These are phyloP conservation scores for Lentinula sp. DNA, from an alignment of 768 basidiomycete species.

Conservation along the genomic window DNA sequence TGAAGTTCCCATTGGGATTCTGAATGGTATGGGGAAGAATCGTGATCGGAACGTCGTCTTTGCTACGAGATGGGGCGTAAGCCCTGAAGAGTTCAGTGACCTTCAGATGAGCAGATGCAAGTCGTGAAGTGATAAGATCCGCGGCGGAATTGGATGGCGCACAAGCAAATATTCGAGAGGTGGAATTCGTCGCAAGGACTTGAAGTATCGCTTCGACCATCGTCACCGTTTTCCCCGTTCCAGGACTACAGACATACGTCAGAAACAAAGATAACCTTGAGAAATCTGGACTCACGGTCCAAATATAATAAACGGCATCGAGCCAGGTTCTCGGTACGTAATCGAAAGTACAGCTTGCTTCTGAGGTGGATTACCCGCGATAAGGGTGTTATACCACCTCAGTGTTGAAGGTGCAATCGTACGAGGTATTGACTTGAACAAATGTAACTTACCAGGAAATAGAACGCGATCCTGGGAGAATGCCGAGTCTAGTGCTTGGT, in stretches of 20 bases:
- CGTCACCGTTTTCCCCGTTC: constrained; percentile 65
- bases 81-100: constrained; percentile 45
- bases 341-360: constrained; percentile 44
- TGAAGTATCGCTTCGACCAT: constrained; percentile 56
- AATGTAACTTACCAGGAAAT: constrained; percentile 36
- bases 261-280: not conserved
- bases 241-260: constrained; percentile 33
- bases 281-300: constrained; percentile 43
- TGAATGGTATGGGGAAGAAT: constrained; percentile 30
- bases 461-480: constrained; percentile 42
- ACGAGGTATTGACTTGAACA: constrained; percentile 12
- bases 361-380: constrained; percentile 42
- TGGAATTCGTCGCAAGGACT: constrained; percentile 30
- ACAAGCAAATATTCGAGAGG: constrained; percentile 46
- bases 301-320: constrained; percentile 53
- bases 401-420: constrained; percentile 12
- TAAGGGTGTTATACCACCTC: constrained; percentile 31
- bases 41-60: constrained; percentile 37
- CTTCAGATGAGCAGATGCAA: constrained; percentile 20
- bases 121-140: constrained; percentile 47
- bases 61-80: constrained; percentile 45
- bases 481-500: constrained; percentile 45
- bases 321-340: constrained; percentile 33
- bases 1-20: constrained; percentile 30
- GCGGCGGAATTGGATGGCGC: constrained; percentile 66